A percentile compares a stretch with the other conserved stretches of the same genome.
Evolutionary conservation across 345 rosid genomes (phyloP).

Genomic region (Ricinus communis): DNA sequence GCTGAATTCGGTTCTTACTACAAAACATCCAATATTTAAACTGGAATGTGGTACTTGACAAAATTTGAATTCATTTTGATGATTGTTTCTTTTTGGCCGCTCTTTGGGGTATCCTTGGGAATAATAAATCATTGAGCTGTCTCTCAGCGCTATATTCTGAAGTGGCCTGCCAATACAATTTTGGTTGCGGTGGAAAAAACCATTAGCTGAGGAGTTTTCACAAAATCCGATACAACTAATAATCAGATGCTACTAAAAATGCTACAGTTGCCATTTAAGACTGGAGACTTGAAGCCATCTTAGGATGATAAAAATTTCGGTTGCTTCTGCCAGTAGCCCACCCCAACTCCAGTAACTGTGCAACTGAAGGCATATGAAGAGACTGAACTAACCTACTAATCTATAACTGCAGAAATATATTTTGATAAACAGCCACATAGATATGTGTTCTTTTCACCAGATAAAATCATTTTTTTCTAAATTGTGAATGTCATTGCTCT

Average conservation of each 20-base stretch:
- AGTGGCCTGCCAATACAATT: constrained; percentile 59
- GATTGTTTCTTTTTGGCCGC: constrained; percentile 40
- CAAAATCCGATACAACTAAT: neutral
- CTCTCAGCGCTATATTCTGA: constrained; percentile 77
- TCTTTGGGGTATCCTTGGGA: constrained; percentile 46
- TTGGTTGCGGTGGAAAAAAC: neutral
- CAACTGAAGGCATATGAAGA: neutral
- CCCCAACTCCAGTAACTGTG: neutral
- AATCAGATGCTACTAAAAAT: neutral
- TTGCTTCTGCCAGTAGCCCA: neutral
- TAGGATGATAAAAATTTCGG: too few relatives aligned
- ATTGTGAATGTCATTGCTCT: neutral
- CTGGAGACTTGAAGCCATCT: neutral
- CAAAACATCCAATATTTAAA: constrained; percentile 16
- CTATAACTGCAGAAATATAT: neutral
- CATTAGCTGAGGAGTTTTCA: neutral
- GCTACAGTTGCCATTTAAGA: neutral
- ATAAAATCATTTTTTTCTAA: neutral
- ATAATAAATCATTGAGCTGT: constrained; percentile 66
- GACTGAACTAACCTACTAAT: too few relatives aligned
- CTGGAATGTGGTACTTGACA: neutral
- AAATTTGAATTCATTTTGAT: constrained; percentile 41
- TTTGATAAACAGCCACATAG: neutral
- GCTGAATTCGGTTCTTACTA: constrained; percentile 14
- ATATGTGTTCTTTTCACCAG: neutral